phyloP scores from a whole-genome alignment of 2,329 filamentous ascomycete genomes.

The Nannizzia gypsea region DNA sequence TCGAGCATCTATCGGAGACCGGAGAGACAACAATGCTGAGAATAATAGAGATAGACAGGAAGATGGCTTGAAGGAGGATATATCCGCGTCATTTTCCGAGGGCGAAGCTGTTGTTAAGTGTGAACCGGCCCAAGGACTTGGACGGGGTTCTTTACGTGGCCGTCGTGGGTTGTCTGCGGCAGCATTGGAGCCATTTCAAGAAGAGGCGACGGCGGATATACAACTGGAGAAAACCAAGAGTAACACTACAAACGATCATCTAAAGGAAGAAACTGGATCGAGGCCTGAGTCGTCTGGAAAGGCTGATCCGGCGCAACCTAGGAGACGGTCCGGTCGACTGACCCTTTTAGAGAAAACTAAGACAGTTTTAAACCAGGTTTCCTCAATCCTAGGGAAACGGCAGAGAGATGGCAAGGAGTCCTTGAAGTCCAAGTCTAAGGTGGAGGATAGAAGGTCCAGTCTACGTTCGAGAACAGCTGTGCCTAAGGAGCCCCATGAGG shows the following conservation, averaged over 20 bases:
- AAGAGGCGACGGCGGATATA: background rate
- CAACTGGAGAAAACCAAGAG: background rate
- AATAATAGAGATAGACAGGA: background rate
- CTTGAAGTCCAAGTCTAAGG: conserved; percentile 39
- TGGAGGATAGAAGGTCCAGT: conserved; percentile 37
- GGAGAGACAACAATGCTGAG: background rate
- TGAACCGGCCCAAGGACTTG: background rate
- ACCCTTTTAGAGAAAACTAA: conserved; percentile 33
- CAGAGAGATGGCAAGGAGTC: conserved; percentile 41
- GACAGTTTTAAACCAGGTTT: conserved; percentile 38
- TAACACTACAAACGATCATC: background rate
- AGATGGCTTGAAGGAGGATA: background rate
- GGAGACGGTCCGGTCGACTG: conserved; percentile 34
- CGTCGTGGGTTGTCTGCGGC: background rate
- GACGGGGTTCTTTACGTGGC: background rate
- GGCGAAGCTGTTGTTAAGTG: background rate
- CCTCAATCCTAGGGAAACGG: conserved; percentile 49
- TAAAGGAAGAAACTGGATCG: conserved; percentile 1
- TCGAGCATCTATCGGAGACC: conserved; percentile 27
- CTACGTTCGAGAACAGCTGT: conserved; percentile 40
- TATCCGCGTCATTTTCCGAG: background rate
- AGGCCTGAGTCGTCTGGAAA: background rate
- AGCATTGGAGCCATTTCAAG: background rate
- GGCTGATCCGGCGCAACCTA: conserved; percentile 5
- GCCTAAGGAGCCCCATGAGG: conserved; percentile 19